These are phyloP conservation scores for Penicillium sp. DNA, from an alignment of 2,329 filamentous ascomycete genomes.

Conservation along the genomic window DNA sequence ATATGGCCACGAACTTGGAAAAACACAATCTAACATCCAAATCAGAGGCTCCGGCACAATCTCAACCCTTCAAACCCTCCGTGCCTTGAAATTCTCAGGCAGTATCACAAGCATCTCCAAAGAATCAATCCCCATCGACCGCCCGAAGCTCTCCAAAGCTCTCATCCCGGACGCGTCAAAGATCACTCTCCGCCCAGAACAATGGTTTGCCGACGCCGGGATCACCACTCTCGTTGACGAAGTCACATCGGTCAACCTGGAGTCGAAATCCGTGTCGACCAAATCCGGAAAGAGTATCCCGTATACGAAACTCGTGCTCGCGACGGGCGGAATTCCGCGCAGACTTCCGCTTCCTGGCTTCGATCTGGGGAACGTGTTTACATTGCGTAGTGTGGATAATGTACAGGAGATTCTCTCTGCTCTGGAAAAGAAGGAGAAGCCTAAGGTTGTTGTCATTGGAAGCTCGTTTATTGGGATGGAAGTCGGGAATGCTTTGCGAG, in stretches of 20 bases:
- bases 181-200: constrained; percentile 70
- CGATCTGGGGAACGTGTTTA: constrained; percentile 84
- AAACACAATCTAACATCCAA: neutral
- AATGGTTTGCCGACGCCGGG: constrained; percentile 68
- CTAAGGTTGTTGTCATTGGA: constrained; percentile 90
- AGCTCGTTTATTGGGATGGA: constrained; percentile 99
- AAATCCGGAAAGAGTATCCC: constrained; percentile 66
- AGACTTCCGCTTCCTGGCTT: constrained; percentile 78
- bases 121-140: constrained; percentile 84
- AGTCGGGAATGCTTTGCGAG: constrained; percentile 73
- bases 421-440: constrained; percentile 66
- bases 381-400: constrained; percentile 74
- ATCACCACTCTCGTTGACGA: constrained; percentile 58
- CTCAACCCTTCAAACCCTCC: constrained; percentile 76
- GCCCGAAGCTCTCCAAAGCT: constrained; percentile 93
- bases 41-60: constrained; percentile 74
- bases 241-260: constrained; percentile 75
- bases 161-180: constrained; percentile 78
- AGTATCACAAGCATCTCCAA: constrained; percentile 77
- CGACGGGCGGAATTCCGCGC: constrained; percentile 78
- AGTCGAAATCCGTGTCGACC: constrained; percentile 69
- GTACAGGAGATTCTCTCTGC: constrained; percentile 73
- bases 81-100: constrained; percentile 76
- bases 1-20: too few relatives aligned
- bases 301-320: constrained; percentile 87